These are phyloP conservation scores for Sugiyamaella floridensis DNA, from an alignment of 805 yeast species.

Conservation along the genomic window DNA sequence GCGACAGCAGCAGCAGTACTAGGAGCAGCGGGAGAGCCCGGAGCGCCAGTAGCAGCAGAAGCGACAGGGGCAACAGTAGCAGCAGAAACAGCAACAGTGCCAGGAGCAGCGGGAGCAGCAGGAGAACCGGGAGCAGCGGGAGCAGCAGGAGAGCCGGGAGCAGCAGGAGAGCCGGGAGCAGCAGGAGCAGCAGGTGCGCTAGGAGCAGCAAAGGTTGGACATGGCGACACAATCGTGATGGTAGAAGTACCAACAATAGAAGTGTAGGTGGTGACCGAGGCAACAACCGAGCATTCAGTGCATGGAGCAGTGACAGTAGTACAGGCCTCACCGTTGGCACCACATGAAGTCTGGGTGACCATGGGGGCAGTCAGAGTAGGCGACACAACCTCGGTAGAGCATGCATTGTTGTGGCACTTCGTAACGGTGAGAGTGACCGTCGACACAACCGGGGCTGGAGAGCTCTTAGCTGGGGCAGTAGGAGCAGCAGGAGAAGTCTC, in stretches of 20 bases:
- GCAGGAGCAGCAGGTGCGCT: conserved; percentile 1
- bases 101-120: conserved; percentile 1
- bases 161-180: conserved; percentile 1
- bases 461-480: neutral
- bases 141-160: neutral
- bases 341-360: conserved; percentile 12
- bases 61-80: conserved; percentile 1
- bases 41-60: conserved; percentile 1
- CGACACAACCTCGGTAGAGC: conserved; percentile 9
- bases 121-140: neutral
- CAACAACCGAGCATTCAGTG: conserved; percentile 7
- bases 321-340: conserved; percentile 4
- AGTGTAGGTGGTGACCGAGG: conserved; percentile 9
- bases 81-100: conserved; percentile 1
- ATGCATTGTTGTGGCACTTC: conserved; percentile 15
- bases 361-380: conserved; percentile 12
- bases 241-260: neutral
- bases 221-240: neutral
- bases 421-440: conserved; percentile 20
- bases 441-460: neutral
- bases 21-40: neutral
- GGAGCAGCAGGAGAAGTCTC: conserved; percentile 1
- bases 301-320: conserved; percentile 6
- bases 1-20: neutral
- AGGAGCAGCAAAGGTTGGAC: conserved; percentile 1